phyloP scores from a whole-genome alignment of 805 yeast genomes.

The Clavispora vitiphila region DNA sequence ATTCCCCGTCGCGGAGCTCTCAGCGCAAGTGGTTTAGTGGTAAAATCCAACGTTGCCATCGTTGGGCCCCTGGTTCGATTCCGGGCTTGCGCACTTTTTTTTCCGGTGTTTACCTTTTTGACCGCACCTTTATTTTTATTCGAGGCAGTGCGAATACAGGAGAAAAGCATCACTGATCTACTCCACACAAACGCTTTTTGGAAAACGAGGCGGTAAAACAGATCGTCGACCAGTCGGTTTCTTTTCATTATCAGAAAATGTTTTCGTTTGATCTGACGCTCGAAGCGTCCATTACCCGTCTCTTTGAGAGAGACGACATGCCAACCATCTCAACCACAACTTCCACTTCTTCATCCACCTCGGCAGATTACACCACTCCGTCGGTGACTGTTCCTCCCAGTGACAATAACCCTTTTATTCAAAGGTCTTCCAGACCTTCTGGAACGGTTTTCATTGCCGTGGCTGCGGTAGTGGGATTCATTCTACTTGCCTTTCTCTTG shows the following conservation, averaged over 20 bases:
- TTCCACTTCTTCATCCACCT: conserved; percentile 11
- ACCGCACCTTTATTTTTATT: neutral
- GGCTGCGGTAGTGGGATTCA: conserved; percentile 62
- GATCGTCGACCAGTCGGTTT: too few species aligned
- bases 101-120: neutral
- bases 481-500: conserved; percentile 45
- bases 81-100: conserved; percentile 11
- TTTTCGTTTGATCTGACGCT: neutral
- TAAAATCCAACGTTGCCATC: conserved; percentile 12
- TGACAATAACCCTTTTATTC: conserved; percentile 59
- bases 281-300: neutral
- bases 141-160: neutral
- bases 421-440: conserved; percentile 46
- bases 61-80: conserved; percentile 12
- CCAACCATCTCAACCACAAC: conserved; percentile 2
- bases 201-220: too few species aligned
- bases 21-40: conserved; percentile 11
- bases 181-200: neutral
- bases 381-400: conserved; percentile 54
- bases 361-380: conserved; percentile 38
- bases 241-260: too few species aligned
- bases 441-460: conserved; percentile 85
- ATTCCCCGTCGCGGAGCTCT: conserved; percentile 19
- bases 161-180: neutral
- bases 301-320: neutral